Percentiles rank a stretch among this genome's conserved stretches.
phyloP scores from a whole-genome alignment of 441 rosid species.

The Eruca vesicaria region DNA sequence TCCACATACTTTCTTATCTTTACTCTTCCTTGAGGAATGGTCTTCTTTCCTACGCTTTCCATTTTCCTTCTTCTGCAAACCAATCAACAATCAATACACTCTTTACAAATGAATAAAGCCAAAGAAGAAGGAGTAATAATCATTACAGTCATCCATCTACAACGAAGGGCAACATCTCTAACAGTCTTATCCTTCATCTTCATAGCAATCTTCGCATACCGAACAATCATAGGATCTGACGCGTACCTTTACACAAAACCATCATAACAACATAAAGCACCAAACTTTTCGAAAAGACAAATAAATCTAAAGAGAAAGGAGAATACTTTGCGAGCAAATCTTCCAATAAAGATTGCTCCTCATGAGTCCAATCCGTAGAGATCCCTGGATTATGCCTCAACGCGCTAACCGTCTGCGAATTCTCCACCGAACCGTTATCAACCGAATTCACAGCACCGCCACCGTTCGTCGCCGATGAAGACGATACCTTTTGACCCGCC shows the following conservation, averaged over 20 bases:
- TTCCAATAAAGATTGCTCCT: constrained; percentile 68
- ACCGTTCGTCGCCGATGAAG: constrained; percentile 41
- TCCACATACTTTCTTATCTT: constrained; percentile 68
- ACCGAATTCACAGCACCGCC: constrained; percentile 45
- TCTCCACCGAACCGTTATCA: constrained; percentile 43
- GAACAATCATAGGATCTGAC: constrained; percentile 48
- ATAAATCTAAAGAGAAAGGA: background rate
- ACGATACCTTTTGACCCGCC: constrained; percentile 35
- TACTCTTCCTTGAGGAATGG: constrained; percentile 74
- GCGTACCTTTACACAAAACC: constrained; percentile 42
- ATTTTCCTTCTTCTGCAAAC: constrained; percentile 73
- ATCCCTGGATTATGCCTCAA: constrained; percentile 69
- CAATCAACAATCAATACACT: background rate
- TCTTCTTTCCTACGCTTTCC: constrained; percentile 92
- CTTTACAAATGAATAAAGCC: background rate
- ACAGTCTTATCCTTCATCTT: constrained; percentile 69
- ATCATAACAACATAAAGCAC: background rate
- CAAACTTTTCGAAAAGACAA: background rate
- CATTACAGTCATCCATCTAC: constrained; percentile 85
- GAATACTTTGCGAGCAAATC: constrained; percentile 58
- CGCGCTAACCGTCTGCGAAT: constrained; percentile 46
- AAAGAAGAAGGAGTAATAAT: constrained; percentile 15
- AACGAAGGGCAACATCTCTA: constrained; percentile 74
- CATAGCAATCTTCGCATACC: constrained; percentile 78
- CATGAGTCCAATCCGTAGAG: constrained; percentile 62